A percentile compares a stretch with the other conserved stretches of the same genome.
These are phyloP conservation scores for Carex parvula DNA, from an alignment of 176 grass and related monocot genomes.

Conservation along the genomic window DNA sequence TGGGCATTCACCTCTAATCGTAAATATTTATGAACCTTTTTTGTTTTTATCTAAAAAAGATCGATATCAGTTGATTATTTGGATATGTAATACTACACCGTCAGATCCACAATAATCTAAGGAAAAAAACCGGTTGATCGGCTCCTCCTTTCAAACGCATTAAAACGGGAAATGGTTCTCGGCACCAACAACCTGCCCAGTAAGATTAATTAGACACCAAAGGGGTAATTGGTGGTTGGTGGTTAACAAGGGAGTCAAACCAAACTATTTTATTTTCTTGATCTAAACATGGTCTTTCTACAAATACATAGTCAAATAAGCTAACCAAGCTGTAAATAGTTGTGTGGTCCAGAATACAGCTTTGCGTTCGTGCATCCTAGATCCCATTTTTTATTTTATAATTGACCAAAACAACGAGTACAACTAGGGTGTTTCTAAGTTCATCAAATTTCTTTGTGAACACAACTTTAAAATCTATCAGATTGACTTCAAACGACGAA, in stretches of 20 bases:
- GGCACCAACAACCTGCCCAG: neutral
- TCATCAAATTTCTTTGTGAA: too few relatives aligned
- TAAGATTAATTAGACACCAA: neutral
- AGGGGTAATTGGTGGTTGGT: neutral
- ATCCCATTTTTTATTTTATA: neutral
- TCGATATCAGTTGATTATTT: too few relatives aligned
- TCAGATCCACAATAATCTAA: neutral
- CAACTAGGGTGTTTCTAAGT: too few relatives aligned
- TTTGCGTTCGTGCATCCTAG: constrained; percentile 19
- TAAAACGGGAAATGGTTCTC: neutral
- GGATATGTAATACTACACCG: neutral
- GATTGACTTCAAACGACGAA: too few relatives aligned
- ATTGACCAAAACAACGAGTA: constrained; percentile 4
- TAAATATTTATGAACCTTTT: too few relatives aligned
- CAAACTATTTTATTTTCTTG: neutral
- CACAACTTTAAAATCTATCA: too few relatives aligned
- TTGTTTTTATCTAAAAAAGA: too few relatives aligned
- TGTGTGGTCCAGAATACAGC: neutral
- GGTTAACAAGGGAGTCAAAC: neutral
- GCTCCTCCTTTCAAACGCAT: constrained; percentile 17
- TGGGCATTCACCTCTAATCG: too few relatives aligned
- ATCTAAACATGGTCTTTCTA: neutral
- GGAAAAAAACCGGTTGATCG: neutral
- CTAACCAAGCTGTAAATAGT: constrained; percentile 19
- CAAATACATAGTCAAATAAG: constrained; percentile 8